Conservation (phyloP, 768 basidiomycete genomes). For the Mycena vitilis region DNA sequence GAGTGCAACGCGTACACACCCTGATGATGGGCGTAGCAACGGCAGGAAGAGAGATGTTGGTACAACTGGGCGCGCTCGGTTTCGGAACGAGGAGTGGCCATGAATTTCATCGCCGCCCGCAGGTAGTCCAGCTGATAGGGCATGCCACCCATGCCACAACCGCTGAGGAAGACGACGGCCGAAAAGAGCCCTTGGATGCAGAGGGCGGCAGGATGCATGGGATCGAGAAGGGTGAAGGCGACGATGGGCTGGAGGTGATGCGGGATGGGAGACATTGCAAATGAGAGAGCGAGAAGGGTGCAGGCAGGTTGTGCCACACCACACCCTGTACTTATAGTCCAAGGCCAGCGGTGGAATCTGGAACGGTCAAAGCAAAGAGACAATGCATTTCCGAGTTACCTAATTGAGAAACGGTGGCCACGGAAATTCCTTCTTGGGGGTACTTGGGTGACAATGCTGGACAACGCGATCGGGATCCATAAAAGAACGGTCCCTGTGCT, state of each 20-base stretch:
- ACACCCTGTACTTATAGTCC: too few relatives aligned
- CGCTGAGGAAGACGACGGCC: not conserved
- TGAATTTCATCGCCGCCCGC: conserved; percentile 18
- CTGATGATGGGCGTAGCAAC: not conserved
- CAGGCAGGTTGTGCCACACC: too few relatives aligned
- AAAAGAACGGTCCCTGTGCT: too few relatives aligned
- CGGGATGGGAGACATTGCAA: not conserved
- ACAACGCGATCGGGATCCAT: too few relatives aligned
- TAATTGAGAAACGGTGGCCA: too few relatives aligned
- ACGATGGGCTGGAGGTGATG: conserved; percentile 15
- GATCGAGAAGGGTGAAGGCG: conserved; percentile 1
- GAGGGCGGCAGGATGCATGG: not conserved
- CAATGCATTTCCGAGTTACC: too few relatives aligned
- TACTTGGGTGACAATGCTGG: too few relatives aligned
- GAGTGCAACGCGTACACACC: not conserved
- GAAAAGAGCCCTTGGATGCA: conserved; percentile 3
- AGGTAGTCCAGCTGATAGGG: conserved; percentile 10
- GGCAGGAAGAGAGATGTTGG: conserved; percentile 3
- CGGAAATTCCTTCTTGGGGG: too few relatives aligned
- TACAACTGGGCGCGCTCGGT: not conserved
- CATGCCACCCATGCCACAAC: not conserved
- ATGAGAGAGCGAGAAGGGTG: too few relatives aligned
- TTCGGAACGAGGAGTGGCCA: conserved; percentile 11
- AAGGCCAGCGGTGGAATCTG: too few relatives aligned
- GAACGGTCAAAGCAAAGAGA: too few relatives aligned